Percentiles rank a stretch among this genome's conserved stretches.
phyloP scores from a whole-genome alignment of 1,284 basidiomycete genomes.

The Ceratobasidium theobromae region DNA sequence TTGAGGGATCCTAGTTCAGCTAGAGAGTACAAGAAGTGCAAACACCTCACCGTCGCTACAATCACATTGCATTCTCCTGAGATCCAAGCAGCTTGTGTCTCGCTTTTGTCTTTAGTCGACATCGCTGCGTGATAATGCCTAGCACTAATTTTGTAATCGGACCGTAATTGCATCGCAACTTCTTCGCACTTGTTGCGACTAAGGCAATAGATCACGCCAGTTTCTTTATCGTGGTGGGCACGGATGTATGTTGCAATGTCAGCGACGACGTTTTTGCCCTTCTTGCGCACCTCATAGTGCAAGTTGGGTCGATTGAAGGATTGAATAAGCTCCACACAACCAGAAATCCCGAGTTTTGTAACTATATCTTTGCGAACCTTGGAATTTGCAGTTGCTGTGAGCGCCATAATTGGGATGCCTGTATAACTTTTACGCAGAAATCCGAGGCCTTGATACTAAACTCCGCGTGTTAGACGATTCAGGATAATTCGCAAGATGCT shows the following conservation, averaged over 20 bases:
- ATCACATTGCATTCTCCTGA: slow-evolving; percentile 74
- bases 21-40: slow-evolving; percentile 15
- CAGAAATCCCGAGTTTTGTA: slow-evolving; percentile 61
- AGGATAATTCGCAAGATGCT: slow-evolving; percentile 41
- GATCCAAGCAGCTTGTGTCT: slow-evolving; percentile 76
- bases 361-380: slow-evolving; percentile 81
- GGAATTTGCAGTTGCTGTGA: slow-evolving; percentile 90
- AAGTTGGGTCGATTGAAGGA: slow-evolving; percentile 95
- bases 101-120: slow-evolving; percentile 61
- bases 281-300: slow-evolving; percentile 77
- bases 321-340: slow-evolving; percentile 66
- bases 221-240: slow-evolving; percentile 57
- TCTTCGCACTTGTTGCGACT: slow-evolving; percentile 76
- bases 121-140: slow-evolving; percentile 88
- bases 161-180: slow-evolving; percentile 66
- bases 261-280: slow-evolving; percentile 51
- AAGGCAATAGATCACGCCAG: slow-evolving; percentile 88
- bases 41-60: slow-evolving; percentile 70
- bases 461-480: slow-evolving; percentile 30
- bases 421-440: slow-evolving; percentile 73
- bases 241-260: slow-evolving; percentile 78
- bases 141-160: slow-evolving; percentile 61
- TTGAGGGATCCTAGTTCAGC: slow-evolving; percentile 16
- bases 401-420: slow-evolving; percentile 86
- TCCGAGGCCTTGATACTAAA: slow-evolving; percentile 71